phyloP scores from a whole-genome alignment of 768 basidiomycete genomes.

The Cyclocybe aegerita region DNA sequence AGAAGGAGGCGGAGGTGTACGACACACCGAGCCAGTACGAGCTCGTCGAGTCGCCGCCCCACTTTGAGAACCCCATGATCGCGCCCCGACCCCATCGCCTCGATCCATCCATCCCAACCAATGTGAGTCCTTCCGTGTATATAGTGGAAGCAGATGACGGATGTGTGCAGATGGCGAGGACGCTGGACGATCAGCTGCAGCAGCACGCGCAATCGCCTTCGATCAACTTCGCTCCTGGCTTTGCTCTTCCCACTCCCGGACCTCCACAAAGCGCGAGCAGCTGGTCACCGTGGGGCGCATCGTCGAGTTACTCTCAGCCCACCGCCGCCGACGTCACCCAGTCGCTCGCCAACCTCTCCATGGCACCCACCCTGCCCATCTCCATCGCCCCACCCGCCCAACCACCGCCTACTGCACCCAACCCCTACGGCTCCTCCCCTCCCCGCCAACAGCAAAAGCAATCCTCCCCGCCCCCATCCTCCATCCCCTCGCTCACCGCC shows the following conservation, averaged over 20 bases:
- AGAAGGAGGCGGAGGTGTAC: constrained; percentile 19
- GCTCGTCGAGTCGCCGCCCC: constrained; percentile 36
- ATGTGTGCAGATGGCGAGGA: constrained; percentile 56
- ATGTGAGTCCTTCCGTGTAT: constrained; percentile 44
- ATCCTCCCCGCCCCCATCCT: constrained; percentile 14
- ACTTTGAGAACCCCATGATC: constrained; percentile 54
- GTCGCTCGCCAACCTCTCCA: constrained; percentile 21
- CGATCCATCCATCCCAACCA: constrained; percentile 58
- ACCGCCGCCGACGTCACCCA: constrained; percentile 18
- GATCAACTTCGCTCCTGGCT: constrained; percentile 26
- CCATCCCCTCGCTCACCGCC: constrained; percentile 56
- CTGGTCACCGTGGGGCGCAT: constrained; percentile 20
- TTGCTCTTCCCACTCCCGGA: constrained; percentile 16
- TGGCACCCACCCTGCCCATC: constrained; percentile 21
- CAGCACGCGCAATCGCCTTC: constrained; percentile 21
- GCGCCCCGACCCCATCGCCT: constrained; percentile 68
- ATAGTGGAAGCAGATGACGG: not conserved
- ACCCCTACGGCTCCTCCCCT: constrained; percentile 41
- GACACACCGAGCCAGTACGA: constrained; percentile 29
- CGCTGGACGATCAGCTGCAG: constrained; percentile 49
- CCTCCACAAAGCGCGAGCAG: constrained; percentile 11
- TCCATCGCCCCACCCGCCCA: constrained; percentile 22
- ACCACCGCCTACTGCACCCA: constrained; percentile 38
- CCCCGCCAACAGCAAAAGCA: constrained; percentile 14
- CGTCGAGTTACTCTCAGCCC: constrained; percentile 15